Percentiles rank a stretch among this genome's conserved stretches.
Evolutionary conservation across 1,139 yeast genomes (phyloP).

Genomic region (Blastobotrys elegans): DNA sequence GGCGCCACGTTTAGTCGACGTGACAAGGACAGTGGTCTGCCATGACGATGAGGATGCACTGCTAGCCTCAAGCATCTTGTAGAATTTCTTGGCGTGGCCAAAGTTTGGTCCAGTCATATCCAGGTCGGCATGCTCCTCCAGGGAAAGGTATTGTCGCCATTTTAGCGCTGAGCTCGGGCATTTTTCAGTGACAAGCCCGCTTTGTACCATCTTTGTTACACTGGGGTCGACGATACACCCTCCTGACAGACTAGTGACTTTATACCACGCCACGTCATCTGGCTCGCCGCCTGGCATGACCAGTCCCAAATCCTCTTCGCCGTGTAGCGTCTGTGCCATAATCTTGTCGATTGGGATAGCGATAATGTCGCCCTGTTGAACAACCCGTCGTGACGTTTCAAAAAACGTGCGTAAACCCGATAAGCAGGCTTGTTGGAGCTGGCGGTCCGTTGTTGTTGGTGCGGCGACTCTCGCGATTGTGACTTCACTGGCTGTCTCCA

Average conservation of each 20-base stretch:
- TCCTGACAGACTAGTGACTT: slow-evolving; percentile 42
- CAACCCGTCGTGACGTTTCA: slow-evolving; percentile 52
- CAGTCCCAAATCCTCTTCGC: slow-evolving; percentile 25
- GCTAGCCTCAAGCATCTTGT: slow-evolving; percentile 30
- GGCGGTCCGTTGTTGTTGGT: slow-evolving; percentile 62
- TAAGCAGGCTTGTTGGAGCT: slow-evolving; percentile 60
- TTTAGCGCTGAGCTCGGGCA: slow-evolving; percentile 42
- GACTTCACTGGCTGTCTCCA: slow-evolving; percentile 43
- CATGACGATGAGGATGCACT: slow-evolving; percentile 29
- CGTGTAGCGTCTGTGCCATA: slow-evolving; percentile 56
- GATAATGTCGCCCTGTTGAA: slow-evolving; percentile 58
- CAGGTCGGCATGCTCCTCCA: slow-evolving; percentile 35
- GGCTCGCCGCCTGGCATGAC: slow-evolving; percentile 53
- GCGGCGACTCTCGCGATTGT: slow-evolving; percentile 68
- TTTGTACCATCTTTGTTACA: slow-evolving; percentile 58
- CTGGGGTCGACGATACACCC: slow-evolving; percentile 64
- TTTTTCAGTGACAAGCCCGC: slow-evolving; percentile 44
- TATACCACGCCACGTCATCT: slow-evolving; percentile 84
- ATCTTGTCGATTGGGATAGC: slow-evolving; percentile 76
- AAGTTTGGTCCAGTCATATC: slow-evolving; percentile 31
- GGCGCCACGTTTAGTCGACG: slow-evolving; percentile 67
- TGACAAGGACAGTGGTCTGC: slow-evolving; percentile 60
- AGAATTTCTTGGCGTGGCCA: slow-evolving; percentile 48
- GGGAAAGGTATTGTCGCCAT: slow-evolving; percentile 49
- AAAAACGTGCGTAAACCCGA: slow-evolving; percentile 60